Conservation (phyloP, 2,329 filamentous ascomycete genomes). For the Colletotrichum chlorophyti region DNA sequence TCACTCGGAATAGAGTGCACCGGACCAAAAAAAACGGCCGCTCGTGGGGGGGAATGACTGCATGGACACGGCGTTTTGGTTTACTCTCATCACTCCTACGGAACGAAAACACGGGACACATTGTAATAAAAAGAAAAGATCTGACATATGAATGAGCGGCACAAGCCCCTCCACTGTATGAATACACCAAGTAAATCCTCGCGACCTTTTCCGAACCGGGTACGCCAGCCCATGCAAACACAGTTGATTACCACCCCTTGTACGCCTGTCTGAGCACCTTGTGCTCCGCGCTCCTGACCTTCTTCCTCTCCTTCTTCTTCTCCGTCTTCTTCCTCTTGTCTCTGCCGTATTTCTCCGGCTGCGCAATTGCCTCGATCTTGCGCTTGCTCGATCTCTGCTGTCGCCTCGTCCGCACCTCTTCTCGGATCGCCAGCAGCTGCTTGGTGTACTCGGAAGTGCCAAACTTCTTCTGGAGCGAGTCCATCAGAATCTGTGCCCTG, state of each 20-base stretch:
- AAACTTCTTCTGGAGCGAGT: slow-evolving; percentile 82
- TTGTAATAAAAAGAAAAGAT: slow-evolving; percentile 17
- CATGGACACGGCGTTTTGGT: slow-evolving; percentile 22
- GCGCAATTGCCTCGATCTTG: slow-evolving; percentile 83
- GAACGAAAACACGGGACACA: neutral
- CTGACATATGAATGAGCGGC: slow-evolving; percentile 24
- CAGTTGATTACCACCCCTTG: slow-evolving; percentile 51
- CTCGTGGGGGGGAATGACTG: slow-evolving; percentile 4
- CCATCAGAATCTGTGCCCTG: slow-evolving; percentile 79
- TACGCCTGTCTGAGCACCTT: slow-evolving; percentile 75
- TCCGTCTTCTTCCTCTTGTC: slow-evolving; percentile 86
- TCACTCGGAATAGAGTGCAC: neutral
- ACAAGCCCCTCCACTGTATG: slow-evolving; percentile 21
- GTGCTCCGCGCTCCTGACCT: slow-evolving; percentile 77
- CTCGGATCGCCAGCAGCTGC: slow-evolving; percentile 74
- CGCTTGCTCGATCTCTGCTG: slow-evolving; percentile 82
- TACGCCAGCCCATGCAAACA: slow-evolving; percentile 29
- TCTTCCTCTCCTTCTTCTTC: slow-evolving; percentile 82
- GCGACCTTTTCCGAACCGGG: slow-evolving; percentile 3
- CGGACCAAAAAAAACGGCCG: slow-evolving; percentile 4
- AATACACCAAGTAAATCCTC: slow-evolving; percentile 14
- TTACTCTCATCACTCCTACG: slow-evolving; percentile 11
- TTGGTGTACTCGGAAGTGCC: slow-evolving; percentile 82
- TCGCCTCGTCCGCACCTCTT: slow-evolving; percentile 73
- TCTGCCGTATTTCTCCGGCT: slow-evolving; percentile 79